These are phyloP conservation scores for Erodium trifolium DNA, from an alignment of 441 rosid species.

Conservation along the genomic window DNA sequence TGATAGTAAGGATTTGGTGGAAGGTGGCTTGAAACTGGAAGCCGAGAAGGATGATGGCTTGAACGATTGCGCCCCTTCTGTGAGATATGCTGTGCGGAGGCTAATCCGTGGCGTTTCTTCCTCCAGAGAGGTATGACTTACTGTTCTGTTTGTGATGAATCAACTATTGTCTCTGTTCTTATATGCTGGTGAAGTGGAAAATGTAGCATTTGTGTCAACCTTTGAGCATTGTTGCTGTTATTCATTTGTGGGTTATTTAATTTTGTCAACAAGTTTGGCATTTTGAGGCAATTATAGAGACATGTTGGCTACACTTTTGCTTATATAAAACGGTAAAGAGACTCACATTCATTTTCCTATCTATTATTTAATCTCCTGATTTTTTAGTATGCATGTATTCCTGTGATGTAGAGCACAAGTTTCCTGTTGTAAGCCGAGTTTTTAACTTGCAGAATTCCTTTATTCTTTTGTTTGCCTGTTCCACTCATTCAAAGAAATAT, in stretches of 20 bases:
- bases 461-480: neutral
- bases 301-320: neutral
- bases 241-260: neutral
- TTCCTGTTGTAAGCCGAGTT: too few relatives aligned
- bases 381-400: neutral
- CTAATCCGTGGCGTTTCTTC: constrained; percentile 92
- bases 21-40: constrained; percentile 55
- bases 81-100: constrained; percentile 79
- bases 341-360: neutral
- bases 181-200: neutral
- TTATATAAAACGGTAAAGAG: neutral
- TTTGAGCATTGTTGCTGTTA: neutral
- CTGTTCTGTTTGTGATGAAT: neutral
- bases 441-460: too few relatives aligned
- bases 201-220: neutral
- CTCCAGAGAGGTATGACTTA: constrained; percentile 65
- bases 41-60: constrained; percentile 87
- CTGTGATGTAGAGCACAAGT: too few relatives aligned
- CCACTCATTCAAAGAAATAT: neutral
- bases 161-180: too few relatives aligned
- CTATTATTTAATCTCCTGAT: neutral
- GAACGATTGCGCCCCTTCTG: constrained; percentile 67
- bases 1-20: constrained; percentile 42
- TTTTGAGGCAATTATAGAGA: neutral
- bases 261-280: neutral